Evolutionary conservation across 306 rosid species (phyloP), one percentile per base, ranked within the genome.

Genomic region (Vicia sativa): DNA sequence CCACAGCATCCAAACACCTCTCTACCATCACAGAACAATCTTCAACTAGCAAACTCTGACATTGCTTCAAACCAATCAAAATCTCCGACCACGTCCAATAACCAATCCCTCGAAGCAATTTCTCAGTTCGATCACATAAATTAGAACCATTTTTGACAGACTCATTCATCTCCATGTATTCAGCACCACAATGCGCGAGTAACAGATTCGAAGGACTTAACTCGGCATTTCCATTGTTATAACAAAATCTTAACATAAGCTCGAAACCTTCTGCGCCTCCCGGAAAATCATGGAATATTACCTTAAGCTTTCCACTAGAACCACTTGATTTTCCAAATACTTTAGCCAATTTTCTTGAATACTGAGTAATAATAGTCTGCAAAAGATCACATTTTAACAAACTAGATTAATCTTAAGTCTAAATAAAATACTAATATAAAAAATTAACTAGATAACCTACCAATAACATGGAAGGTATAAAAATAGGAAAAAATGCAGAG

Each of bases 211-310:
- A 82, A 31, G 97, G 87, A 68, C 65, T 82, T 71, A 90, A 68
- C 31, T 83, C 56, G 53, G 70, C 42, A 54, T 67, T 67, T 66
- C 92, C 95, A 72, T 74, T 79, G 78, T 77, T 79, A 45, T 93
- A 87, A 82, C 97, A 93, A 77, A 90, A 88, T 82, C 82, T 86
- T 65, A 77, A 74, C 66, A 90, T 64, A 18, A 90, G 86, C 87
- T 90, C 97, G 69, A 93, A 93, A 64, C 90, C 79, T 83, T 87
- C 89, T 5, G 95, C 87, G 12, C 97, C 97, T 18, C 99, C 97
- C 4, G 99, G 99, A 79, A 93, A 93, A 79, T 90, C 96, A 21
- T 93, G 90, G 77, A 90, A 85, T 70, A 93, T 86, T 18, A 93
- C 79, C 86, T 86, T 93, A 41, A 85, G 86, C 74, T 78, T 85